Evolutionary conservation across 116 monocot genomes (phyloP), one percentile per base, ranked within the genome.

Genomic region (Iris pallida): DNA sequence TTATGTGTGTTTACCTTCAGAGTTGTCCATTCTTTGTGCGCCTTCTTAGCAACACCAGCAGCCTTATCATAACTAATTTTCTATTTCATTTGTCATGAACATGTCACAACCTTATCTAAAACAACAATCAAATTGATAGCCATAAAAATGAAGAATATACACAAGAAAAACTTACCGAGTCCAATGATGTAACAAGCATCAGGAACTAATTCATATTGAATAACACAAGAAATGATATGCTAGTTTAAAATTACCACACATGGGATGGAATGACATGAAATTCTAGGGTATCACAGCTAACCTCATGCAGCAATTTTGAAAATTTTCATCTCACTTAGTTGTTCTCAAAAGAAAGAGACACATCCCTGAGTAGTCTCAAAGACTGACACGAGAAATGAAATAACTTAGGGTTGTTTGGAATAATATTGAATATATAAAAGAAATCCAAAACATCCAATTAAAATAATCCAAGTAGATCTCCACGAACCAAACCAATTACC

Each of bases 11-110:
- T 79, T 56, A 98, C 98, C 93, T 98, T 98, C 19, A 98, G 81
- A 46, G 95, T 95, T 10, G 82, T 83, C 30, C 95, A 91, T 81
- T 95, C 91, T 76, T 91, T 95, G 49, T 95, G 95, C 48, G 95
- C 95, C 79, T 88, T 95, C 88, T 95, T 95, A 16, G 98, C 98
- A 68, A 98, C 98, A 60, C 93, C 98, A 47, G 98, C 98, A 71
- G 98, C 98, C 40, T 86, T 90, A 59, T 98, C 98, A 82, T 98
- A 98, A 49, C 98, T 93, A 84, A 98, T 93, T 98, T 90, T 98
- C 93, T 98, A 79, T 67, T 66, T 67, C 55, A 73, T 64, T n/a
- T n/a, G n/a, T n/a, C n/a, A n/a, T n/a, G 60, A 30, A 68, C 16
- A 49, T 10, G 55, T 20, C 8, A 44, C 5, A 47, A 30, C 15